Conservation (phyloP, 345 rosid species). For the Dovyalis caffra region DNA sequence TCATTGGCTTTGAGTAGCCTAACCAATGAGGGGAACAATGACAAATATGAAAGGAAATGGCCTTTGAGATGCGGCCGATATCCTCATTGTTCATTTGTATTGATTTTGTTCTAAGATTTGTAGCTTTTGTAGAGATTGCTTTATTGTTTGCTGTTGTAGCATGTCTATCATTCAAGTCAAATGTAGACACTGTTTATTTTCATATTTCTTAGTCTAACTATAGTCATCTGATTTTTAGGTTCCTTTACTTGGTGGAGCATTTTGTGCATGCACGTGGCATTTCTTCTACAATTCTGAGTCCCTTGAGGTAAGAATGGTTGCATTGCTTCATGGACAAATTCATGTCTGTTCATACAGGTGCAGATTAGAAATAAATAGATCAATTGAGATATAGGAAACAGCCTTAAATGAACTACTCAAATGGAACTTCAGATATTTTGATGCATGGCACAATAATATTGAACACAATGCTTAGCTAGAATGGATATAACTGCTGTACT, state of each 20-base stretch:
- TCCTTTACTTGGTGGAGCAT: slow-evolving; percentile 95
- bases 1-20: background rate
- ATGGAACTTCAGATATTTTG: slow-evolving; percentile 2
- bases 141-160: background rate
- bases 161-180: background rate
- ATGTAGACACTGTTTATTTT: background rate
- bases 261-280: slow-evolving; percentile 97
- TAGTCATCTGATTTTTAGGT: slow-evolving; percentile 46
- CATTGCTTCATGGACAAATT: background rate
- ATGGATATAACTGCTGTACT: background rate
- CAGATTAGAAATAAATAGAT: background rate
- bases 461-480: background rate
- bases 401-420: background rate
- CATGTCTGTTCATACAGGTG: no score
- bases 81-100: background rate
- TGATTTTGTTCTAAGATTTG: background rate
- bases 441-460: background rate
- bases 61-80: background rate
- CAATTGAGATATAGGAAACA: background rate
- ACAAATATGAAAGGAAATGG: background rate
- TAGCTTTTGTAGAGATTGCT: background rate
- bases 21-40: background rate
- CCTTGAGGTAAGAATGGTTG: slow-evolving; percentile 61
- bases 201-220: background rate
- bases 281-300: slow-evolving; percentile 92